A percentile compares a stretch with the other conserved stretches of the same genome.
Evolutionary conservation across 129 eudicot species (phyloP).

Genomic region (Artemisia tridentata): DNA sequence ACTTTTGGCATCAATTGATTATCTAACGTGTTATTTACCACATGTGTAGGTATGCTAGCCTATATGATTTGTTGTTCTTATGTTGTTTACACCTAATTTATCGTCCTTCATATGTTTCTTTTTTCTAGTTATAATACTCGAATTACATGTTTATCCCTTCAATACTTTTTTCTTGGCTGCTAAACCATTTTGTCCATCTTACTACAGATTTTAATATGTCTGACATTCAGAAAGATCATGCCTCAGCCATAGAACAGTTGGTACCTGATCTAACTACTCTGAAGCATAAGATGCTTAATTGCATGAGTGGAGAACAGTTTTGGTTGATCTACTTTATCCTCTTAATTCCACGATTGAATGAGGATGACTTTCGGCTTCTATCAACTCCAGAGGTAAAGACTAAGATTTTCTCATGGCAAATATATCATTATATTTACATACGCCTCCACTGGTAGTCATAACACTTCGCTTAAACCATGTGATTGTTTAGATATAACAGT

Average conservation of each 20-base stretch:
- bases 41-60: no score
- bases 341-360: constrained; percentile 67
- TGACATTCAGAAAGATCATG: constrained; percentile 61
- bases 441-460: background rate
- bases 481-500: background rate
- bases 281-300: constrained; percentile 42
- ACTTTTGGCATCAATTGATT: no score
- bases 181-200: constrained; percentile 12
- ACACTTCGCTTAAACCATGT: background rate
- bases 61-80: background rate
- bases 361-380: constrained; percentile 42
- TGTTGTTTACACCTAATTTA: background rate
- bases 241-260: constrained; percentile 43
- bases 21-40: no score
- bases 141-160: background rate
- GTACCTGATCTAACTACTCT: constrained; percentile 57
- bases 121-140: background rate
- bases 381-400: constrained; percentile 62
- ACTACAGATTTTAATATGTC: constrained; percentile 60
- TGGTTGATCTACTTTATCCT: constrained; percentile 78
- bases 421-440: background rate
- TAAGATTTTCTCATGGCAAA: background rate
- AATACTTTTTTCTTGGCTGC: background rate
- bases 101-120: background rate
- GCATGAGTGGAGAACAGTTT: constrained; percentile 47